Conservation (phyloP, 352 stramenopile genomes). For the Poterioochromonas sp. region DNA sequence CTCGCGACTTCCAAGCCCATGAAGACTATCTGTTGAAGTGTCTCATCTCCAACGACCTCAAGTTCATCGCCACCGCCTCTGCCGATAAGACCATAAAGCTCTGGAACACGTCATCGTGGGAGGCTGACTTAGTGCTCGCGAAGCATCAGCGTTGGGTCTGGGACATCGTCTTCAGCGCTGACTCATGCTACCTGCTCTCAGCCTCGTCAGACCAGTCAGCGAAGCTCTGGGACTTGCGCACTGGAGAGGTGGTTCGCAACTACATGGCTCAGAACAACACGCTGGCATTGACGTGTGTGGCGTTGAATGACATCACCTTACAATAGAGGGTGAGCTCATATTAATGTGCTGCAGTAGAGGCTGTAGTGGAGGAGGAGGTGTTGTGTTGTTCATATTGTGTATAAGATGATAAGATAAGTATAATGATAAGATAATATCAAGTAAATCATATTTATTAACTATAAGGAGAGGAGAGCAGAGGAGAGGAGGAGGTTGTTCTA, state of each 20-base stretch:
- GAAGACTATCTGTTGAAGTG: slow-evolving; percentile 81
- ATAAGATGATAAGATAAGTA: too few relatives aligned
- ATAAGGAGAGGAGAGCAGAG: too few relatives aligned
- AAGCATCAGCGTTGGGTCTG: slow-evolving; percentile 92
- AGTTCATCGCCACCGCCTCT: slow-evolving; percentile 77
- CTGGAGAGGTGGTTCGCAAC: slow-evolving; percentile 55
- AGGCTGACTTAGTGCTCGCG: background rate
- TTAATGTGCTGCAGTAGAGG: too few relatives aligned
- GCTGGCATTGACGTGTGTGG: slow-evolving; percentile 65
- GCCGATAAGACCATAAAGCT: slow-evolving; percentile 81
- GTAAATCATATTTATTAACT: too few relatives aligned
- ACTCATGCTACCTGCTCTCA: slow-evolving; percentile 93
- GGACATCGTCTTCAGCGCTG: slow-evolving; percentile 93
- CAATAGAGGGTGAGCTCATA: too few relatives aligned
- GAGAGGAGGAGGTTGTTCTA: too few relatives aligned
- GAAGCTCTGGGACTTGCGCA: slow-evolving; percentile 88
- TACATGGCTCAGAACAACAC: slow-evolving; percentile 59
- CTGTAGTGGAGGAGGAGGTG: too few relatives aligned
- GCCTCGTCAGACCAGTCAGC: slow-evolving; percentile 87
- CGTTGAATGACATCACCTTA: slow-evolving; percentile 60
- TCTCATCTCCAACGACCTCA: slow-evolving; percentile 61
- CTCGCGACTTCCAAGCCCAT: slow-evolving; percentile 53
- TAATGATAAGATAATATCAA: too few relatives aligned
- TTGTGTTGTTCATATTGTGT: too few relatives aligned
- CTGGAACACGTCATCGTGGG: slow-evolving; percentile 52